These are phyloP conservation scores for Colletotrichum caudatum DNA, from an alignment of 2,329 filamentous ascomycete genomes.

Conservation along the genomic window DNA sequence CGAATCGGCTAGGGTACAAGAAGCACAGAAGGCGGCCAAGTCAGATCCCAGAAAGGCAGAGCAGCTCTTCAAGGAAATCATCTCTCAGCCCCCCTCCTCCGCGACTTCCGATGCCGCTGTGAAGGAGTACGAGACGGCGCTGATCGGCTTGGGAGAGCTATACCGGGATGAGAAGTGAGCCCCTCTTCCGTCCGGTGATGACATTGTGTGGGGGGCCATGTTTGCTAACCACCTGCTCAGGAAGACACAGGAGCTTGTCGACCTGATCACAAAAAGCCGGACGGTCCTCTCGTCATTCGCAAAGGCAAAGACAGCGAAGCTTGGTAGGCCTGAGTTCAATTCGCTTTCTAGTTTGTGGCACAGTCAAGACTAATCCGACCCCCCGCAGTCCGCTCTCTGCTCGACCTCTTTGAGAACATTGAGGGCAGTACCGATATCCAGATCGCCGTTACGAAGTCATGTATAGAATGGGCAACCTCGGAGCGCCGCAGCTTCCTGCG, in stretches of 20 bases:
- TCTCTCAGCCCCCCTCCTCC: conserved; percentile 85
- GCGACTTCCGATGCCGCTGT: conserved; percentile 86
- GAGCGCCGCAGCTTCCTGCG: conserved; percentile 96
- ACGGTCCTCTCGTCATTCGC: conserved; percentile 95
- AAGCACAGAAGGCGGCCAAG: conserved; percentile 88
- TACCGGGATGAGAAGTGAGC: conserved; percentile 88
- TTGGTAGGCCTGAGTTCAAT: conserved; percentile 73
- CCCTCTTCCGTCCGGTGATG: conserved; percentile 44
- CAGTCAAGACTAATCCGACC: not conserved
- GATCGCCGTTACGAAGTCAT: conserved; percentile 95
- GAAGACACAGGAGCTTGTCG: conserved; percentile 85
- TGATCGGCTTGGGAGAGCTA: conserved; percentile 90
- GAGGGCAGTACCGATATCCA: conserved; percentile 95
- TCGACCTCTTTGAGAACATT: conserved; percentile 94
- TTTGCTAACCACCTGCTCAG: conserved; percentile 55
- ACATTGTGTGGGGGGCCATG: conserved; percentile 42
- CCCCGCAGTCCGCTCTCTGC: conserved; percentile 85
- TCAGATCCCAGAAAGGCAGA: conserved; percentile 87
- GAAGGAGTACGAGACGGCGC: conserved; percentile 89
- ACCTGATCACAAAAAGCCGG: conserved; percentile 89
- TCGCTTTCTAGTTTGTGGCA: not conserved
- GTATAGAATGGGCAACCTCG: conserved; percentile 98
- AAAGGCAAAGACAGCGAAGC: conserved; percentile 98
- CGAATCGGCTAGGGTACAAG: conserved; percentile 78
- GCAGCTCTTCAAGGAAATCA: conserved; percentile 87